Evolutionary conservation across 2,329 filamentous ascomycete species (phyloP).

Genomic region (Trichophyton mentagrophytes): DNA sequence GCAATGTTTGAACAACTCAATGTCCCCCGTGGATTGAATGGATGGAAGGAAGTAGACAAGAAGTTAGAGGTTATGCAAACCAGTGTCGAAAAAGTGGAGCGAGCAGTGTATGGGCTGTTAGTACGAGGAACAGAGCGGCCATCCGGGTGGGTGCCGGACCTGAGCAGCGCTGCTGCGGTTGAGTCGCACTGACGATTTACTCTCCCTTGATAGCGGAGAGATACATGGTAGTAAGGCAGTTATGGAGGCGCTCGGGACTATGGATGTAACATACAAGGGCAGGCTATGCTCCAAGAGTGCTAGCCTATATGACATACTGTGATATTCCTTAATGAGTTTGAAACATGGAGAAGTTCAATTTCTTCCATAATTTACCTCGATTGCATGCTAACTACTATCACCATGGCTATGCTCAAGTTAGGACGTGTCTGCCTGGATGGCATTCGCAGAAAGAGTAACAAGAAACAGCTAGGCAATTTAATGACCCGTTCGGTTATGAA

Average conservation of each 20-base stretch:
- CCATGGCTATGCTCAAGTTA: not conserved
- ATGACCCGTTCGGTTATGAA: not conserved
- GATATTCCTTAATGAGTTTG: not conserved
- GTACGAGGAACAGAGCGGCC: slow-evolving; percentile 81
- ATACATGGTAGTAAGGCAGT: not conserved
- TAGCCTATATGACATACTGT: not conserved
- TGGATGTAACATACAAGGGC: not conserved
- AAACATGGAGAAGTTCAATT: not conserved
- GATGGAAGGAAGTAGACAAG: slow-evolving; percentile 53
- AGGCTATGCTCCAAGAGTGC: not conserved
- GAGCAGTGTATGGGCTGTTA: slow-evolving; percentile 71
- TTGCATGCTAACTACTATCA: not conserved
- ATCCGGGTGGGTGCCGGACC: slow-evolving; percentile 81
- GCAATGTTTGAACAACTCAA: slow-evolving; percentile 63
- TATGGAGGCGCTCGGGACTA: not conserved
- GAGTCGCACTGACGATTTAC: slow-evolving; percentile 24
- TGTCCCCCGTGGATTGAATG: slow-evolving; percentile 39
- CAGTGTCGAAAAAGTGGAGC: slow-evolving; percentile 90
- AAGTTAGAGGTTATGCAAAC: slow-evolving; percentile 79
- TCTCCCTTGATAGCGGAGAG: not conserved
- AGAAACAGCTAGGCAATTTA: not conserved
- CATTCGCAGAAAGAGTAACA: not conserved
- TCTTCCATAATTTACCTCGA: not conserved
- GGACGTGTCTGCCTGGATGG: not conserved
- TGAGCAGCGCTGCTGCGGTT: slow-evolving; percentile 35